Base-by-base conservation (phyloP, 108 stramenopile species). In the Thalassiosira profunda region DNA sequence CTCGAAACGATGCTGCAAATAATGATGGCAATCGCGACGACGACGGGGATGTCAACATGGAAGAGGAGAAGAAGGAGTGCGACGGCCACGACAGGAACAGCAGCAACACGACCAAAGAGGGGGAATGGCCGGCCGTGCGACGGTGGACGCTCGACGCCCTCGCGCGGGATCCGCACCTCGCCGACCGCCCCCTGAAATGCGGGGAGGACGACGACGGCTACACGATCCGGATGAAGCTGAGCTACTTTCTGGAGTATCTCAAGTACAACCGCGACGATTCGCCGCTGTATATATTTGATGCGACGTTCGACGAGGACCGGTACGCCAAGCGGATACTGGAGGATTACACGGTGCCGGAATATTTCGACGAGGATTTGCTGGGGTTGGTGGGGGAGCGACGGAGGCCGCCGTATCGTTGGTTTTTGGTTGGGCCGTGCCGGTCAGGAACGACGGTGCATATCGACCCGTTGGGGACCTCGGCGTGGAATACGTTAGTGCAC, bases 391-490 rank as follows among this genome's bases (percentile, higher is more conserved):
- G 96, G 9, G 97, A 98, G 68, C 60, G 76, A 28, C 69, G 93
- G 5, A 88, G 99, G 17, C 98, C 99, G 15, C 99, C 99, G 15
- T 98, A 99, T 76, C 96, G 98, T 21, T 99, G 97, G 97, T 96
- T 95, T 53, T 76, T 99, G 17, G 58, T 98, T 8, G 98, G 98
- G 6, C 98, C 99, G 4, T 73, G 86, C 49, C 81, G 99, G 29
- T 86, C 84, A 5, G 99, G 99, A 5, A 98, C 96, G 0, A 84
- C 84, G 37, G 90, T 98, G 18, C 99, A 99, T 71, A 88, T 98
- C 53, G 99, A 99, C 64, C 99, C 99, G 0, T 67, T 99, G 26
- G 97, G 87, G 11, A 99, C 98, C 8, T 81, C 81, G 42, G 99
- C 99, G 18, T 99, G 99, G 99, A 99, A 99, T 79, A 98, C 99